These are phyloP conservation scores for Magnusiomyces paraingens DNA, from an alignment of 1,139 yeast genomes.

Conservation along the genomic window DNA sequence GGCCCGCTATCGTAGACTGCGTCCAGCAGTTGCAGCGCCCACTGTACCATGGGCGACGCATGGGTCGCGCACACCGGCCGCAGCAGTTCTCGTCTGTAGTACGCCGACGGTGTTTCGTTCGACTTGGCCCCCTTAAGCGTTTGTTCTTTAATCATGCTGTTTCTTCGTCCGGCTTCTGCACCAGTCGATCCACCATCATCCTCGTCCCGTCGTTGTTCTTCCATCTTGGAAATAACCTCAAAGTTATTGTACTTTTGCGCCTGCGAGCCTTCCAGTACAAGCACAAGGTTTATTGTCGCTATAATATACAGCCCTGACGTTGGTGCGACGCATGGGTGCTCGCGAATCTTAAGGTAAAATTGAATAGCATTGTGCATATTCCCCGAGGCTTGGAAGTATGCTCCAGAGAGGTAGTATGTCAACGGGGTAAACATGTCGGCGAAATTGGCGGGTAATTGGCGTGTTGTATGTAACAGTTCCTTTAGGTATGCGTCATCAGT, in stretches of 20 bases:
- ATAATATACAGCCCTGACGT: constrained; percentile 12
- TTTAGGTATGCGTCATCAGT: constrained; percentile 10
- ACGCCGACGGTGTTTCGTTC: constrained; percentile 9
- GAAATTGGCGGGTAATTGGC: constrained; percentile 10
- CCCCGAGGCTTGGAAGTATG: constrained; percentile 16
- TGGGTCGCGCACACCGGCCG: constrained; percentile 6
- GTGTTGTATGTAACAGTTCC: constrained; percentile 13
- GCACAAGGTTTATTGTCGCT: constrained; percentile 14
- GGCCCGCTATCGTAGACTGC: constrained; percentile 1
- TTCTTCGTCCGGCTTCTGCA: background rate
- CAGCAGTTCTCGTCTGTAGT: constrained; percentile 9
- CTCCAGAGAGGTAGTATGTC: constrained; percentile 16
- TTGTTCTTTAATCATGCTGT: background rate
- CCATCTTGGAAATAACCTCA: constrained; percentile 8
- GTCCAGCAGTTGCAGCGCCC: constrained; percentile 14
- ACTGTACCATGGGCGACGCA: constrained; percentile 12
- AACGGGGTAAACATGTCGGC: constrained; percentile 13
- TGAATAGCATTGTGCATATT: constrained; percentile 17
- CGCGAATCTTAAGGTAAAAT: constrained; percentile 14
- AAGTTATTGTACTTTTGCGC: constrained; percentile 13
- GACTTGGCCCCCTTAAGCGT: background rate
- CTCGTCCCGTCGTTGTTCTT: background rate
- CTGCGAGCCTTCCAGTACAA: constrained; percentile 13
- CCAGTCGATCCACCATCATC: background rate
- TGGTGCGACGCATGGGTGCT: constrained; percentile 3